Evolutionary conservation across 768 basidiomycete species (phyloP).

Genomic region (Phanerochaete sordida): DNA sequence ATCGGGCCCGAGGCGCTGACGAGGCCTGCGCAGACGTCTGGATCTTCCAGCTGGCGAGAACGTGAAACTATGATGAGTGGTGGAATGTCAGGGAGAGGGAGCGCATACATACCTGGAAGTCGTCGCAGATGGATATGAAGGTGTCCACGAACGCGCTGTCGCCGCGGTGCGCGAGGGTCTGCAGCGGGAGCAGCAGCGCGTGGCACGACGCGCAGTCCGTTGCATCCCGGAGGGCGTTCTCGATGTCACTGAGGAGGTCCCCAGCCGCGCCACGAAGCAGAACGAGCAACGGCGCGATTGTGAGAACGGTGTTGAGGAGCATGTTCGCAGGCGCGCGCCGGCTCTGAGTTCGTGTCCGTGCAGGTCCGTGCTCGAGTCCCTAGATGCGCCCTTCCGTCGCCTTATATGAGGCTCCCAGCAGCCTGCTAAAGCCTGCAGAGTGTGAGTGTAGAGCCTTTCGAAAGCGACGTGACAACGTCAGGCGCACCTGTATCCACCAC

Average conservation of each 20-base stretch:
- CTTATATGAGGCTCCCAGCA: no score
- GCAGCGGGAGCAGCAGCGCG: constrained; percentile 6
- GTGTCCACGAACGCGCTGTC: constrained; percentile 9
- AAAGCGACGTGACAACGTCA: no score
- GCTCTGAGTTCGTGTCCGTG: no score
- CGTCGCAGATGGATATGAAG: constrained; percentile 2
- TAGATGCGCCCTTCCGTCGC: no score
- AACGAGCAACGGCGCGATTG: not conserved
- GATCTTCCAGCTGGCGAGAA: constrained; percentile 39
- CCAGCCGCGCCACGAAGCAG: not conserved
- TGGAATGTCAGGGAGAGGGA: no score
- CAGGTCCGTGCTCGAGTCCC: no score
- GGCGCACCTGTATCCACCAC: not conserved
- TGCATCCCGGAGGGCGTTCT: not conserved
- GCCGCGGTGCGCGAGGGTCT: constrained; percentile 11
- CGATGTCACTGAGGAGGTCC: constrained; percentile 3
- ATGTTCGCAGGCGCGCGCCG: not conserved
- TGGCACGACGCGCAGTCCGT: constrained; percentile 11
- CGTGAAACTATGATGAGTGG: not conserved
- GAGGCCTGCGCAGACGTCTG: constrained; percentile 55
- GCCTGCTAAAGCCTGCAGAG: no score
- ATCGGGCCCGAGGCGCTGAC: constrained; percentile 51
- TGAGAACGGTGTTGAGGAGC: not conserved
- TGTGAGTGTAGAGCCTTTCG: no score
- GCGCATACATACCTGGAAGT: not conserved